A percentile compares a stretch with the other conserved stretches of the same genome.
Evolutionary conservation across 345 rosid genomes (phyloP).

Genomic region (Firmiana major): DNA sequence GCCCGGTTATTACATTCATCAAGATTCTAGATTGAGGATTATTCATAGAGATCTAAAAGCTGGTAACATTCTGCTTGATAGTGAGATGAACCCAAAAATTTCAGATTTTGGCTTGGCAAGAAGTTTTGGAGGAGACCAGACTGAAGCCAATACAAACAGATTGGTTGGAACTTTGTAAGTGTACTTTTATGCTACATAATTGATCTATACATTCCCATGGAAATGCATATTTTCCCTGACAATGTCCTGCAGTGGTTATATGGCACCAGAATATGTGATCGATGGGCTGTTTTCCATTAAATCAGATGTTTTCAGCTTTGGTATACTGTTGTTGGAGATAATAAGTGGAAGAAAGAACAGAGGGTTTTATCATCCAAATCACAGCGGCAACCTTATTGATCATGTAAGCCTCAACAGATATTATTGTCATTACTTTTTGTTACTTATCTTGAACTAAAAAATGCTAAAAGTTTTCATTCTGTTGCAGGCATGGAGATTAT

Average conservation of each 20-base stretch:
- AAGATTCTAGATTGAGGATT: slow-evolving; percentile 36
- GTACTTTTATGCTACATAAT: neutral
- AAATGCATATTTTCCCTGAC: neutral
- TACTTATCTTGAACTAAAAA: slow-evolving; percentile 16
- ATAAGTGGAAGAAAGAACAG: neutral
- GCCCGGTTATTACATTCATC: slow-evolving; percentile 44
- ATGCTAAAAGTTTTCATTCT: slow-evolving; percentile 20
- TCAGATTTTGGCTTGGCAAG: slow-evolving; percentile 25
- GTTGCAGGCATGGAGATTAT: slow-evolving; percentile 37
- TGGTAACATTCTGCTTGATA: slow-evolving; percentile 31
- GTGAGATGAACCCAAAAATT: slow-evolving; percentile 38
- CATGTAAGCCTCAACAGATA: neutral
- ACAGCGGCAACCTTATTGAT: slow-evolving; percentile 5
- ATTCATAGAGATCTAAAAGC: slow-evolving; percentile 27
- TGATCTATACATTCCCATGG: neutral
- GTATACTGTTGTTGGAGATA: slow-evolving; percentile 10
- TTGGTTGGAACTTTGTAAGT: slow-evolving; percentile 19
- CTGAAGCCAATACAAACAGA: slow-evolving; percentile 13
- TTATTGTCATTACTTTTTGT: neutral
- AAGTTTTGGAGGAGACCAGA: slow-evolving; percentile 16
- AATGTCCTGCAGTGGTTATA: slow-evolving; percentile 8
- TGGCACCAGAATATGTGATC: slow-evolving; percentile 15
- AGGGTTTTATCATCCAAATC: slow-evolving; percentile 16
- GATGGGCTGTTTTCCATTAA: slow-evolving; percentile 3
- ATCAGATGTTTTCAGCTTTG: slow-evolving; percentile 10